These are phyloP conservation scores for Penicillium flavigenum DNA, from an alignment of 495 filamentous ascomycete genomes.

Conservation along the genomic window DNA sequence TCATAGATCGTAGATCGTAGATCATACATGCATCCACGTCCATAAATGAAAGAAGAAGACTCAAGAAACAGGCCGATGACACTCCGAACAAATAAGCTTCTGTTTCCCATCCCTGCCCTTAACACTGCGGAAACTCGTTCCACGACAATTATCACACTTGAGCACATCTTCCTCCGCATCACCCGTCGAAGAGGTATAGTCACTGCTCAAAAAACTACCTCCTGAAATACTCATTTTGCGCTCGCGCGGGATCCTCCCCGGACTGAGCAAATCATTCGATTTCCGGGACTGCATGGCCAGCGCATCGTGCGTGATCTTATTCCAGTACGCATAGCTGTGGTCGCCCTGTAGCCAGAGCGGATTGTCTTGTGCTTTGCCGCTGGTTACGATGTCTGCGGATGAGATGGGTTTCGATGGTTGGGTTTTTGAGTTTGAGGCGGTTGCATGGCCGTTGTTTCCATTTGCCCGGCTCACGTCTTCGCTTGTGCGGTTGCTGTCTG, in stretches of 20 bases:
- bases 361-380: slow-evolving; percentile 34
- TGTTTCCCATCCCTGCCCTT: slow-evolving; percentile 46
- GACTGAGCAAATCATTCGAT: slow-evolving; percentile 29
- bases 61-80: slow-evolving; percentile 34
- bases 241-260: slow-evolving; percentile 27
- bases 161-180: slow-evolving; percentile 47
- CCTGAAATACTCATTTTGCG: slow-evolving; percentile 33
- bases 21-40: slow-evolving; percentile 5
- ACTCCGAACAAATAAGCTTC: slow-evolving; percentile 54
- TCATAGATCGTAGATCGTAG: background rate
- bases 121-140: slow-evolving; percentile 53
- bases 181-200: slow-evolving; percentile 38
- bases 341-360: slow-evolving; percentile 53
- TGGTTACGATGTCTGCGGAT: slow-evolving; percentile 21
- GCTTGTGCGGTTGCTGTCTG: slow-evolving; percentile 28
- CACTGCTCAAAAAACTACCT: slow-evolving; percentile 50
- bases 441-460: slow-evolving; percentile 4
- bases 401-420: slow-evolving; percentile 12
- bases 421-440: background rate
- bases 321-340: slow-evolving; percentile 55
- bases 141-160: slow-evolving; percentile 49
- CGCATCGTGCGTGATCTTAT: slow-evolving; percentile 47
- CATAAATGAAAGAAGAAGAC: background rate
- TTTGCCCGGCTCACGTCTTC: slow-evolving; percentile 6
- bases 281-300: slow-evolving; percentile 36